phyloP scores from a whole-genome alignment of 2,329 filamentous ascomycete species.

The Xylaria digitata region DNA sequence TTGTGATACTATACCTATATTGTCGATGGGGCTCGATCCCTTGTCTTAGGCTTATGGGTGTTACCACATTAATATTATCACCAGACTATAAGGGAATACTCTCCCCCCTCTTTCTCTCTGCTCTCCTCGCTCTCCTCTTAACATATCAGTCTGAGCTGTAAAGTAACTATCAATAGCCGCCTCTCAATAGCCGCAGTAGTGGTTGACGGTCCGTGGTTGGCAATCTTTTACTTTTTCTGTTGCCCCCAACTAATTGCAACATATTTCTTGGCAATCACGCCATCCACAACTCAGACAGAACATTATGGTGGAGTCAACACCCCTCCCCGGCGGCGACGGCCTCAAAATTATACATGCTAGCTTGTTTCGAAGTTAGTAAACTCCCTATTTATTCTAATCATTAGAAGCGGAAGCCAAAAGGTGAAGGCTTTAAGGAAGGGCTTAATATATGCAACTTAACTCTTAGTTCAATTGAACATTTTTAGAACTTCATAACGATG shows the following conservation, averaged over 20 bases:
- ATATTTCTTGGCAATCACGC: conserved; percentile 20
- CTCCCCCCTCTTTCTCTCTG: background rate
- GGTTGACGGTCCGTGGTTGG: background rate
- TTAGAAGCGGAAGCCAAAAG: background rate
- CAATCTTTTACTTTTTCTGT: background rate
- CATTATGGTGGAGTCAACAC: conserved; percentile 21
- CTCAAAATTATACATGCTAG: conserved; percentile 32
- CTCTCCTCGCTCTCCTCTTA: background rate
- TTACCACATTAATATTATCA: background rate
- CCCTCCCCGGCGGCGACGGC: conserved; percentile 19
- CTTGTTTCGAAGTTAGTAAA: conserved; percentile 25
- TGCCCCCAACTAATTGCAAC: conserved; percentile 10
- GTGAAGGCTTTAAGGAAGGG: background rate
- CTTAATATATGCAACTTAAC: background rate
- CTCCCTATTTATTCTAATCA: background rate
- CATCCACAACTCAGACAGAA: conserved; percentile 18
- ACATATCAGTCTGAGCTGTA: background rate
- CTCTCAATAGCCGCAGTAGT: background rate
- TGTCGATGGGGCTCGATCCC: background rate
- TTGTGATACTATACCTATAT: background rate
- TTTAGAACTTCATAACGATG: background rate
- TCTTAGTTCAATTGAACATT: background rate
- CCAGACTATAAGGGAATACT: background rate
- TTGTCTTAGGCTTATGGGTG: background rate
- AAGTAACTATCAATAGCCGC: background rate